A percentile compares a stretch with the other conserved stretches of the same genome.
These are phyloP conservation scores for Mucor velutinosus DNA, from an alignment of 371 early-diverging fungal genomes.

Conservation along the genomic window DNA sequence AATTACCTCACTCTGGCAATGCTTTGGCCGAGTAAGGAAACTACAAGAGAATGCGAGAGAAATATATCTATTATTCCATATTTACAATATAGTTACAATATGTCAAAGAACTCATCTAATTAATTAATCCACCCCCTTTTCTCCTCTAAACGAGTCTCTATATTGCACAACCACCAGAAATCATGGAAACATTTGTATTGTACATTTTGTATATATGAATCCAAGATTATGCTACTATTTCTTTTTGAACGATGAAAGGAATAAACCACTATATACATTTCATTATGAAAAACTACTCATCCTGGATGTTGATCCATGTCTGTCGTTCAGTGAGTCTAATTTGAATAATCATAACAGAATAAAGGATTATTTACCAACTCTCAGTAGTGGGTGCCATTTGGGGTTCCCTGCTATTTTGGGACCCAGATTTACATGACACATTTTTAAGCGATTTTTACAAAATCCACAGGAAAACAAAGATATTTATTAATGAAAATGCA, in stretches of 20 bases:
- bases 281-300: no score
- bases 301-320: no score
- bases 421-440: no score
- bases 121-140: neutral
- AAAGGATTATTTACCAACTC: no score
- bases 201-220: neutral
- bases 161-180: neutral
- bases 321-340: no score
- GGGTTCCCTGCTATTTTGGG: no score
- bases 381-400: no score
- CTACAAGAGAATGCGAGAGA: neutral
- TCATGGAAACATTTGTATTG: neutral
- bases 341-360: no score
- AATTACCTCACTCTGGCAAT: constrained; percentile 24
- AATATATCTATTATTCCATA: neutral
- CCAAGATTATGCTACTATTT: neutral
- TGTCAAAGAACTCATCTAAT: neutral
- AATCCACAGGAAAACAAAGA: no score
- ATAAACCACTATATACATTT: neutral
- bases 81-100: neutral
- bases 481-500: no score
- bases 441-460: no score
- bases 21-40: constrained; percentile 13
- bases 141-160: neutral
- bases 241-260: neutral